Evolutionary conservation across 2,329 filamentous ascomycete species (phyloP), one percentile per base, ranked within the genome.

Genomic region (Rasamsonia emersonii): DNA sequence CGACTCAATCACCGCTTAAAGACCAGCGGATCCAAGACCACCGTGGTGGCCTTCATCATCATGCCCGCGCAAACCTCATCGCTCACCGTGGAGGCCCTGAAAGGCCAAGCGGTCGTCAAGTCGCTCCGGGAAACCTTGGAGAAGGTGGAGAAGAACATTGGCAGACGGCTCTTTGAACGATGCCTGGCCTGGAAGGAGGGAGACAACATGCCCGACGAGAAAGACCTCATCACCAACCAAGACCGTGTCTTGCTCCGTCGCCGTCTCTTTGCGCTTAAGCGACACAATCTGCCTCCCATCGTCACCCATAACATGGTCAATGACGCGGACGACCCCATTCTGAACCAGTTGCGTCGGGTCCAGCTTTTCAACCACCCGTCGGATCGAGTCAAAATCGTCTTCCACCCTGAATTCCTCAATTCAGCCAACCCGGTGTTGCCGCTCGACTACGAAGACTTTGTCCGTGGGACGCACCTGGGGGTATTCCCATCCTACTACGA

Each of bases 281-380:
- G 91, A 32, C 74, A 86, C 58, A 77, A 75, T 23, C 74, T 96
- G 18, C 91, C 91, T 3, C 91, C 91, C 0, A 93, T 98, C 53
- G 89, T 96, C 38, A 98, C 91, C 4, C 91, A 98, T 70, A 96
- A 98, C 71, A 95, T 98, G 89, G 65, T 85, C 48, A 95, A 94
- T 54, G 89, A 96, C 59, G 61, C 73, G 23, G 89, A 95, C 47
- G 91, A 98, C 49, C 91, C 89, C 2, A 85, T 98, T 30, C 67
- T 98, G 41, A 94, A 93, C 70, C 91, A 96, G 64, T 82, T 98
- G 51, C 83, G 91, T 30, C 79, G 91, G 25, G 93, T 95, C 31
- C 85, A 96, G 61, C 79, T 98, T 14, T 96, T 96, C 73, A 98
- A 98, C 66, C 82, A 94, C 59, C 83, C 88, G 1, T 77, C 79